Conservation (phyloP, 352 stramenopile species). For the Pythium aristosporum region DNA sequence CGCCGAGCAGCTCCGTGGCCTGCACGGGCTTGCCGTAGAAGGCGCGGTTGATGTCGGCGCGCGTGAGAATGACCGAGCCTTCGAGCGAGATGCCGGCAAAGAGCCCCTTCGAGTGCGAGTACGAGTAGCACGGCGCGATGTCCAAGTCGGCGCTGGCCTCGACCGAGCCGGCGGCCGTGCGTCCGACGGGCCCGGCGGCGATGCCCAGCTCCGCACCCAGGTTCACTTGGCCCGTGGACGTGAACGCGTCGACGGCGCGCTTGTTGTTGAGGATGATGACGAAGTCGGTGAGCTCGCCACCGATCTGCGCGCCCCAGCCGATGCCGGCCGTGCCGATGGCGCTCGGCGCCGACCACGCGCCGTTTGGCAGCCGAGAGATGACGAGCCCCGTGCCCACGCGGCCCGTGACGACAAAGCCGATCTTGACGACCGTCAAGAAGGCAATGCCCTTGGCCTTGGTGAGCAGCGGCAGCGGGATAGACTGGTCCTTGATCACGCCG, state of each 20-base stretch:
- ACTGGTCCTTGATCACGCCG: slow-evolving; percentile 88
- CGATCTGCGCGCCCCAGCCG: slow-evolving; percentile 90
- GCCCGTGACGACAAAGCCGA: slow-evolving; percentile 84
- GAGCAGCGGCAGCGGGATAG: slow-evolving; percentile 87
- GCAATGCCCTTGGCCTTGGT: slow-evolving; percentile 89
- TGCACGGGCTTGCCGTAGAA: slow-evolving; percentile 90
- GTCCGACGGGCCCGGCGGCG: slow-evolving; percentile 88
- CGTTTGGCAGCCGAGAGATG: slow-evolving; percentile 88
- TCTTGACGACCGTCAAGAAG: slow-evolving; percentile 93
- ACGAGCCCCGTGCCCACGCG: slow-evolving; percentile 93
- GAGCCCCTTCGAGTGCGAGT: slow-evolving; percentile 90
- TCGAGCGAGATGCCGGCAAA: slow-evolving; percentile 90
- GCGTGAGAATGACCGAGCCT: slow-evolving; percentile 87
- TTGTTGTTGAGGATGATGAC: slow-evolving; percentile 94
- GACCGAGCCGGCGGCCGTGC: slow-evolving; percentile 70
- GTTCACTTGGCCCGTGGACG: slow-evolving; percentile 85
- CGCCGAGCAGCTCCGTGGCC: slow-evolving; percentile 69
- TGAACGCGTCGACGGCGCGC: slow-evolving; percentile 83
- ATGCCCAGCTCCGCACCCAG: slow-evolving; percentile 89
- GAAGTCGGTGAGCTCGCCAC: slow-evolving; percentile 92
- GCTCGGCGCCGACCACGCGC: slow-evolving; percentile 94
- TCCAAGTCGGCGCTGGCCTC: slow-evolving; percentile 76
- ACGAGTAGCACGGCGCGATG: slow-evolving; percentile 90
- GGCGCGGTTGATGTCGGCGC: slow-evolving; percentile 87
- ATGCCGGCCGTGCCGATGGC: slow-evolving; percentile 91